Evolutionary conservation across 2,329 filamentous ascomycete genomes (phyloP).

Genomic region (Apiospora kogelbergensis): DNA sequence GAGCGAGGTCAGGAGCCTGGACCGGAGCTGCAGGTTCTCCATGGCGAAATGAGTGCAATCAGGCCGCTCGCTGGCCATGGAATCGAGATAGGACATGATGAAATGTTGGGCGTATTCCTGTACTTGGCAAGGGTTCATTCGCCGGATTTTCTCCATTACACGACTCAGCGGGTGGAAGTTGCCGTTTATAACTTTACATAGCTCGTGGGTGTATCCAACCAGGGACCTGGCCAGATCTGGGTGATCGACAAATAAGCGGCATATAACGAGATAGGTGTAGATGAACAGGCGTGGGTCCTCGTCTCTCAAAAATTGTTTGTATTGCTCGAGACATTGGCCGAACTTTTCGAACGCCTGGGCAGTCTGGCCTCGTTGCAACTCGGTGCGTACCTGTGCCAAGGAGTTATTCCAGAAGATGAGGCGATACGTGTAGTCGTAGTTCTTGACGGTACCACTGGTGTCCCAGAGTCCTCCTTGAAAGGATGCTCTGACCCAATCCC

Average conservation of each 20-base stretch:
- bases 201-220: not conserved
- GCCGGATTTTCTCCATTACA: not conserved
- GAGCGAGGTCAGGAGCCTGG: not conserved
- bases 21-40: constrained; percentile 7
- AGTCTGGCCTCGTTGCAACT: not conserved
- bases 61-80: not conserved
- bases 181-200: constrained; percentile 5
- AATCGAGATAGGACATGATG: constrained; percentile 4
- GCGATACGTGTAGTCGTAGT: not conserved
- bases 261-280: constrained; percentile 8
- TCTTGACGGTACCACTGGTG: not conserved
- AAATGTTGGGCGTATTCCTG: constrained; percentile 4
- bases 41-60: constrained; percentile 7
- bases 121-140: not conserved
- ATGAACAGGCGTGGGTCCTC: not conserved
- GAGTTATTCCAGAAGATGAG: constrained; percentile 8
- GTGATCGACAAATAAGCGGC: constrained; percentile 1
- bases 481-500: not conserved
- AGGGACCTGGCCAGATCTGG: constrained; percentile 5
- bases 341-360: not conserved
- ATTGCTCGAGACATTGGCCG: constrained; percentile 3
- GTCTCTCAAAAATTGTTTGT: constrained; percentile 4
- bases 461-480: not conserved
- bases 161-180: constrained; percentile 6
- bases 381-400: not conserved